A percentile compares a stretch with the other conserved stretches of the same genome.
phyloP scores from a whole-genome alignment of 306 rosid genomes.

The Sicyos edulis region DNA sequence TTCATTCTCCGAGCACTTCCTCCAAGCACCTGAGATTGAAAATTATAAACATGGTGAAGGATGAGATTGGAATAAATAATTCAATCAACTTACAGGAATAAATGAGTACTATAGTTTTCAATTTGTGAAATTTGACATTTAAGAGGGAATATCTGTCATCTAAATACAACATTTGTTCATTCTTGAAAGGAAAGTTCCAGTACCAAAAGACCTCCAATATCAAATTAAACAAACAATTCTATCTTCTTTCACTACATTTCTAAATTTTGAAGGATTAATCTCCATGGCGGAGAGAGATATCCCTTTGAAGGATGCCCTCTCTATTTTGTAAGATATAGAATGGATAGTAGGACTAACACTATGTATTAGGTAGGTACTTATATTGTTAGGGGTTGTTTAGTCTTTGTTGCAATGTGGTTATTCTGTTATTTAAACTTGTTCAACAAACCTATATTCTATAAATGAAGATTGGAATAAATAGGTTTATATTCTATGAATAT shows the following conservation, averaged over 20 bases:
- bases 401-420: too few relatives aligned
- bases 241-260: not conserved
- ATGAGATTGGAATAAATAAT: not conserved
- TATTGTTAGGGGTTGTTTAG: too few relatives aligned
- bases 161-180: slow-evolving; percentile 2
- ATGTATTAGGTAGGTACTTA: too few relatives aligned
- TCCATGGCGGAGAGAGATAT: not conserved
- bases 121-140: not conserved
- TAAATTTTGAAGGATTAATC: slow-evolving; percentile 5
- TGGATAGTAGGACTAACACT: not conserved
- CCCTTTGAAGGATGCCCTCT: not conserved
- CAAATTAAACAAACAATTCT: not conserved
- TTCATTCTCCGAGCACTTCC: slow-evolving; percentile 85
- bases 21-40: slow-evolving; percentile 64
- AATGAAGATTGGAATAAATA: too few relatives aligned
- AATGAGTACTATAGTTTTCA: not conserved
- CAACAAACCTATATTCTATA: too few relatives aligned
- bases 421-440: too few relatives aligned
- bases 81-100: not conserved
- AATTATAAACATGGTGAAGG: not conserved
- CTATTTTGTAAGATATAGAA: not conserved
- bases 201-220: slow-evolving; percentile 4
- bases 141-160: not conserved
- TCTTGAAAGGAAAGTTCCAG: not conserved
- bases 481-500: too few relatives aligned